Evolutionary conservation across 2,329 filamentous ascomycete species (phyloP).

Genomic region (Xylaria sp.): DNA sequence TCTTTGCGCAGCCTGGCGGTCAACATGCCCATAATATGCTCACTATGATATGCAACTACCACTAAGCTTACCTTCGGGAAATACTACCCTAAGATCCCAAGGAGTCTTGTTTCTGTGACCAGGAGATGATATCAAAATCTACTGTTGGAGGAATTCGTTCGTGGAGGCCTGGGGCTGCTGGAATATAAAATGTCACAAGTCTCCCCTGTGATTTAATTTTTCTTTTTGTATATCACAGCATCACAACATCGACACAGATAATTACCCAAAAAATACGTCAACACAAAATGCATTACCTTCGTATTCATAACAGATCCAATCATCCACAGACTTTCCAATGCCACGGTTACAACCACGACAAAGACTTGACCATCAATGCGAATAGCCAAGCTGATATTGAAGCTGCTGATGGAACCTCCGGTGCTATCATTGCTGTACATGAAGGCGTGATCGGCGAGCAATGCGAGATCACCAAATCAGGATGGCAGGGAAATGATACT

Average conservation of each 20-base stretch:
- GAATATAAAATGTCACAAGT: conserved; percentile 17
- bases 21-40: neutral
- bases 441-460: conserved; percentile 53
- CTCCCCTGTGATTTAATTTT: neutral
- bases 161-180: neutral
- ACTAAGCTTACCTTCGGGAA: neutral
- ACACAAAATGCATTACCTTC: conserved; percentile 46
- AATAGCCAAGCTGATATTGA: conserved; percentile 43
- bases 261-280: neutral
- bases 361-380: conserved; percentile 48
- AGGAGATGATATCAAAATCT: neutral
- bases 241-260: neutral
- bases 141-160: neutral
- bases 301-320: conserved; percentile 50
- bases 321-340: conserved; percentile 51
- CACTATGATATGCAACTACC: neutral
- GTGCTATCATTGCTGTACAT: conserved; percentile 54
- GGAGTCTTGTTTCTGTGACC: neutral
- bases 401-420: conserved; percentile 50
- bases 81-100: neutral
- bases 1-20: no score
- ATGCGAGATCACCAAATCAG: conserved; percentile 53
- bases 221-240: neutral
- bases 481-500: conserved; percentile 44
- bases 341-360: conserved; percentile 51